Evolutionary conservation across 306 rosid species (phyloP), one percentile per base, ranked within the genome.

Genomic region (Cucumis cinereus): DNA sequence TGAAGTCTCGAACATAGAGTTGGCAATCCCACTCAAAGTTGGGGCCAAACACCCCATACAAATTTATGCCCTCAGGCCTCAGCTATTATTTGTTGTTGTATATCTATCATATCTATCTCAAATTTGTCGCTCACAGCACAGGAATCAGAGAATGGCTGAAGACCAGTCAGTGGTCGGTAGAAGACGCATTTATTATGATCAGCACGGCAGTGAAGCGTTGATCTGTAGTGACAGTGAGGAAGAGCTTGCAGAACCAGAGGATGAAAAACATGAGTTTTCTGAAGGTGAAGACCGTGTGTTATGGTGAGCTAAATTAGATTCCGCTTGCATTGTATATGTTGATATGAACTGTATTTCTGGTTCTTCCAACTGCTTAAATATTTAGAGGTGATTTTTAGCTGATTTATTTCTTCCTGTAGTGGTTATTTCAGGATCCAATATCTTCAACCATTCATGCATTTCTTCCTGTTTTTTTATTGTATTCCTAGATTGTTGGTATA

Each of bases 121-220:
- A 85, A 81, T 86, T 78, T 88, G 47, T 82, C 82, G 75, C 81
- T 75, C 84, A 71, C 88, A 82, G 89, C 80, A 69, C 94, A 94
- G 98, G 84, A 94, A 94, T 84, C 97, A 94, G 92, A 94, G 96
- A 86, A 94, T 94, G 98, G 94, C 95, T 43, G 98, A 91, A 64
- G 97, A 94, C 68, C 98, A 94, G 79, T 94, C 98, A 23, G 97
- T 94, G 35, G 94, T 91, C 22, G 96, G 98, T 80, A 91, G 92
- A 89, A 90, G 96, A 75, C 89, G 90, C n/a, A 93, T 93, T 76
- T 93, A 93, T 86, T 93, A 94, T 61, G 97, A 94, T 61, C 88
- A 84, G 73, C 90, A 85, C 73, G 98, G 97, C 74, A 87, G 94
- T 74, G 98, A 94, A 85, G 97, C 97, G 20, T 85, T 94, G 69